Conservation (phyloP, 2,329 filamentous ascomycete genomes). For the Colletotrichum lindemuthianum region DNA sequence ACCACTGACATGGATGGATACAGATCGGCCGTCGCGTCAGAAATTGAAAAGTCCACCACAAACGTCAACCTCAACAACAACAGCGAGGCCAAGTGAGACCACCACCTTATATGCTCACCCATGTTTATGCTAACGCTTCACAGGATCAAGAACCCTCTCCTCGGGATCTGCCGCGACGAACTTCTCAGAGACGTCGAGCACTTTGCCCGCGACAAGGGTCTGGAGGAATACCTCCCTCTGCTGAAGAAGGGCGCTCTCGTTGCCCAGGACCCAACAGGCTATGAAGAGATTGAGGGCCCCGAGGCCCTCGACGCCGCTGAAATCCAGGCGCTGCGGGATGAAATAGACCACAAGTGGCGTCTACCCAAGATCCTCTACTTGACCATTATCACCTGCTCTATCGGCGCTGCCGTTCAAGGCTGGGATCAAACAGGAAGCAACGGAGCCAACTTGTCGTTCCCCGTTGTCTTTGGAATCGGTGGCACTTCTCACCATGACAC, state of each 20-base stretch:
- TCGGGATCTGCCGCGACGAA: slow-evolving; percentile 51
- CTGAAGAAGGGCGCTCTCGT: slow-evolving; percentile 63
- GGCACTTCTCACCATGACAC: slow-evolving; percentile 53
- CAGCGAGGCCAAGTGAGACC: slow-evolving; percentile 53
- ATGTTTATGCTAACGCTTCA: slow-evolving; percentile 30
- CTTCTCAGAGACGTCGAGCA: slow-evolving; percentile 64
- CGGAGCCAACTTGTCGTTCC: slow-evolving; percentile 60
- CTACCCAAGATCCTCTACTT: slow-evolving; percentile 60
- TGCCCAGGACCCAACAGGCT: slow-evolving; percentile 61
- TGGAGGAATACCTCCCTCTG: slow-evolving; percentile 55
- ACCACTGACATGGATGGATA: not conserved
- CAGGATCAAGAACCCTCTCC: slow-evolving; percentile 59
- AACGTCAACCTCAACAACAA: slow-evolving; percentile 56
- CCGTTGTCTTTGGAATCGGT: slow-evolving; percentile 55
- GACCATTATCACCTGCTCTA: slow-evolving; percentile 60
- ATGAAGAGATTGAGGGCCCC: slow-evolving; percentile 51
- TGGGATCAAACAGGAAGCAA: slow-evolving; percentile 60
- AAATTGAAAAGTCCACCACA: slow-evolving; percentile 21
- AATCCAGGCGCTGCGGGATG: slow-evolving; percentile 50
- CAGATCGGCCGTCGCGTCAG: slow-evolving; percentile 9
- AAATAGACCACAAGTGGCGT: slow-evolving; percentile 60
- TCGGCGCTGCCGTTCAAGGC: slow-evolving; percentile 65
- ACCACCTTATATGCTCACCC: slow-evolving; percentile 34
- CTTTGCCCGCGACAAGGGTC: slow-evolving; percentile 60
- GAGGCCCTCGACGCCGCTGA: slow-evolving; percentile 56